Percentiles rank a stretch among this genome's conserved stretches.
These are phyloP conservation scores for Thalia dealbata DNA, from an alignment of 176 grass and related monocot species.

Conservation along the genomic window DNA sequence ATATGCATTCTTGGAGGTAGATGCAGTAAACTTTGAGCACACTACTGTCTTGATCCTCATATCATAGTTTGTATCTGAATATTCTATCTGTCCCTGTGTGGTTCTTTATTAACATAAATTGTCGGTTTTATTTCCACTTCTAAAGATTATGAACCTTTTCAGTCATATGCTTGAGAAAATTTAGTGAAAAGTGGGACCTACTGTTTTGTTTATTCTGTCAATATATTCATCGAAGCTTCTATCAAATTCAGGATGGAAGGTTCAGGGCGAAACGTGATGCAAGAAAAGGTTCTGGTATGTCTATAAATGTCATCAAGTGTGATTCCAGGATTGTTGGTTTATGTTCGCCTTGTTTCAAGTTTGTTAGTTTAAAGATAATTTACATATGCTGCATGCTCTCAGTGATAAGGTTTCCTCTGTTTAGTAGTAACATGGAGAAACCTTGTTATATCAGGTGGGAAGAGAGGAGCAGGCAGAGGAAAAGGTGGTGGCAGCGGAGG, in stretches of 20 bases:
- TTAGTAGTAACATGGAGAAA: conserved; percentile 23
- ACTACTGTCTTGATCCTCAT: too few species aligned
- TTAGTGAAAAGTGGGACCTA: background rate
- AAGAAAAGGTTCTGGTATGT: conserved; percentile 60
- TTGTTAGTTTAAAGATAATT: background rate
- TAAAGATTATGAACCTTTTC: background rate
- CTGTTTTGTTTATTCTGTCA: conserved; percentile 6
- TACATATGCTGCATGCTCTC: background rate
- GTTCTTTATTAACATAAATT: background rate
- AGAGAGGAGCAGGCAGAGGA: conserved; percentile 66
- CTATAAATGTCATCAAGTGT: background rate
- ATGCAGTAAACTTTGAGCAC: too few species aligned
- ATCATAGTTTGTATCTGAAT: too few species aligned
- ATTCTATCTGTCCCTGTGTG: too few species aligned
- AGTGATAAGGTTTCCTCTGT: background rate
- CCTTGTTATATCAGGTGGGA: conserved; percentile 57
- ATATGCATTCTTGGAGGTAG: too few species aligned
- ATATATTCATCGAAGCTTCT: conserved; percentile 17
- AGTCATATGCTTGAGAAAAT: too few species aligned
- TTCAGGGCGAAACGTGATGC: conserved; percentile 83
- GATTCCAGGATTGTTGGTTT: background rate
- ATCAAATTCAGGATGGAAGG: conserved; percentile 70
- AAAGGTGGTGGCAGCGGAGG: conserved; percentile 40
- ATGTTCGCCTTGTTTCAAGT: background rate
- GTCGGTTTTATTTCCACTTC: background rate